Percentiles rank a stretch among this genome's conserved stretches.
Evolutionary conservation across 2,329 filamentous ascomycete species (phyloP).

Genomic region (Arthroderma uncinatum): DNA sequence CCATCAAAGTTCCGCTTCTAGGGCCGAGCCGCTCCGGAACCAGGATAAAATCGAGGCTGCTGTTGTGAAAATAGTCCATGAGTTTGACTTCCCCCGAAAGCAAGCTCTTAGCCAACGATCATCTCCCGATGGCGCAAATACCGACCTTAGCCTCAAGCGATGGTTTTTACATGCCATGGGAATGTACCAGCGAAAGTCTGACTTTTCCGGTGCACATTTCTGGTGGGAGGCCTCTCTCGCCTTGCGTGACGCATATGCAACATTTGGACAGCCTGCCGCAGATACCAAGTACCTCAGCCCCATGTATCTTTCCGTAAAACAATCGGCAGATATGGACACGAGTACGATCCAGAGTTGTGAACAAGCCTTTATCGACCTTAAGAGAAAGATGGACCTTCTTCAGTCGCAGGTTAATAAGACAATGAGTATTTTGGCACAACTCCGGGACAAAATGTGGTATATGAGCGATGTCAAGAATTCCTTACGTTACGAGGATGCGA

Average conservation of each 20-base stretch:
- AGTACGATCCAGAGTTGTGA: slow-evolving; percentile 29
- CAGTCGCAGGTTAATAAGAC: slow-evolving; percentile 63
- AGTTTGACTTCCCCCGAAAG: slow-evolving; percentile 63
- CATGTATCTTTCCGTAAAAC: slow-evolving; percentile 51
- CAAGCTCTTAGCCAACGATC: slow-evolving; percentile 24
- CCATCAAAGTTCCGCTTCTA: not conserved
- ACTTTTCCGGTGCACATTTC: slow-evolving; percentile 72
- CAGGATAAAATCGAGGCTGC: slow-evolving; percentile 72
- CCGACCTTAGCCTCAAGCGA: slow-evolving; percentile 21
- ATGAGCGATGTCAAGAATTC: slow-evolving; percentile 88
- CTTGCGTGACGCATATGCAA: slow-evolving; percentile 50
- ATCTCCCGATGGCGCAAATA: not conserved
- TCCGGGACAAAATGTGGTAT: slow-evolving; percentile 98
- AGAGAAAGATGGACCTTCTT: slow-evolving; percentile 68
- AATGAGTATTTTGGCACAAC: slow-evolving; percentile 59
- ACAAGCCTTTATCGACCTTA: slow-evolving; percentile 59
- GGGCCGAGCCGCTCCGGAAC: slow-evolving; percentile 51
- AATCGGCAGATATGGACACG: slow-evolving; percentile 24
- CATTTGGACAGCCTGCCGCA: slow-evolving; percentile 44
- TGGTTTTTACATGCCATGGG: slow-evolving; percentile 56
- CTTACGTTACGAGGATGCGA: slow-evolving; percentile 73
- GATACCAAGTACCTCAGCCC: slow-evolving; percentile 60
- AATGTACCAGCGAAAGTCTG: slow-evolving; percentile 65
- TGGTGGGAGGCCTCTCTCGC: slow-evolving; percentile 77
- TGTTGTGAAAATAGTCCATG: slow-evolving; percentile 67